These are phyloP conservation scores for Combretum micranthum DNA, from an alignment of 345 rosid genomes.

Conservation along the genomic window DNA sequence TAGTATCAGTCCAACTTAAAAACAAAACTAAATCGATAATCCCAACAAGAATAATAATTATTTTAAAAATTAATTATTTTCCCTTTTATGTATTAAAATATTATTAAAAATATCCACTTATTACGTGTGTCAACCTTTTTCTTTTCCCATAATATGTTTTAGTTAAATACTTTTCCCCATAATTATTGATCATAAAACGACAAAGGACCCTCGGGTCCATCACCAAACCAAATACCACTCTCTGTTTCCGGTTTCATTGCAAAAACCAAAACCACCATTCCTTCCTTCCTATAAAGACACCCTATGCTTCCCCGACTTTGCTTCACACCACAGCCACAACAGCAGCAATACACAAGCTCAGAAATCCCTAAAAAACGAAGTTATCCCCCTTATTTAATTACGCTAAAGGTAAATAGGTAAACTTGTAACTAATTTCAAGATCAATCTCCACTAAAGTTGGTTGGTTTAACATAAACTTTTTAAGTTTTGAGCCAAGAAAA, in stretches of 20 bases:
- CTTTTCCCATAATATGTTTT: background rate
- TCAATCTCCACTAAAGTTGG: background rate
- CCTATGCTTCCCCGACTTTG: background rate
- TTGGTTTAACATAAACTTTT: background rate
- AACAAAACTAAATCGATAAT: too few relatives aligned
- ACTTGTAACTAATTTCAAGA: too few relatives aligned
- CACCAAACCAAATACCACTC: background rate
- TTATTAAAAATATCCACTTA: too few relatives aligned
- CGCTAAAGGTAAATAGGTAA: too few relatives aligned
- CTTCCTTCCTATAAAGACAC: slow-evolving; percentile 1
- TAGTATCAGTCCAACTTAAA: too few relatives aligned
- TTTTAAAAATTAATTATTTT: too few relatives aligned
- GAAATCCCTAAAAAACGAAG: background rate
- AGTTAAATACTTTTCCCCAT: slow-evolving; percentile 9
- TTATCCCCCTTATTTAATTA: too few relatives aligned
- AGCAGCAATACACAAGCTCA: too few relatives aligned
- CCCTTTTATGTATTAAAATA: too few relatives aligned
- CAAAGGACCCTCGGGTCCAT: slow-evolving; percentile 3
- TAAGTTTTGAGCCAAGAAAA: background rate
- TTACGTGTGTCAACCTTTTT: too few relatives aligned
- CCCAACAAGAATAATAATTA: too few relatives aligned
- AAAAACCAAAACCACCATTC: background rate
- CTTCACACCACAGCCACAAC: background rate
- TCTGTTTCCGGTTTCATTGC: slow-evolving; percentile 8
- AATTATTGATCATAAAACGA: background rate